Conservation (phyloP, 208 protist genomes). For the Crithidia mellificae region DNA sequence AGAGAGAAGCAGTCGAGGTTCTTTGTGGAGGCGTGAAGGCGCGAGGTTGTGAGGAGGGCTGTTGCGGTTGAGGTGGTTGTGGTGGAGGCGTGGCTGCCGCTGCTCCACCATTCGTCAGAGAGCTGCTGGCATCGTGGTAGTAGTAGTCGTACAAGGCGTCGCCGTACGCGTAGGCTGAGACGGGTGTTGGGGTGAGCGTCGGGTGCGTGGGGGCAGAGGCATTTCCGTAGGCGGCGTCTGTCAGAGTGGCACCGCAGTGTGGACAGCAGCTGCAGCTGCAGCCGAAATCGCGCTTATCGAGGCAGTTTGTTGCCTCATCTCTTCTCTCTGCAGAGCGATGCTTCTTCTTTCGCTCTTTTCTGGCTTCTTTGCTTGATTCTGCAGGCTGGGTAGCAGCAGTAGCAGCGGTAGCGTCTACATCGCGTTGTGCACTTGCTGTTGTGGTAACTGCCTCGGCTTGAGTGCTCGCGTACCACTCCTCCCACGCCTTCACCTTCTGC, state of each 20-base stretch:
- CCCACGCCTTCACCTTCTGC: slow-evolving; percentile 63
- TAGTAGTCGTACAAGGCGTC: slow-evolving; percentile 8
- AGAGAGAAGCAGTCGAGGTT: too few relatives aligned
- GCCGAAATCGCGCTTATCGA: too few relatives aligned
- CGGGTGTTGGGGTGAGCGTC: neutral
- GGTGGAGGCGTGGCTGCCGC: neutral
- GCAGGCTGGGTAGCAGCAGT: neutral
- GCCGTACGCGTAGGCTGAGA: slow-evolving; percentile 4
- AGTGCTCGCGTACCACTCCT: slow-evolving; percentile 51
- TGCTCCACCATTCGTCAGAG: neutral
- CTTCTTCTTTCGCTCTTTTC: neutral
- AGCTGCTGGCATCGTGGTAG: neutral
- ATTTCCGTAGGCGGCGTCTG: neutral
- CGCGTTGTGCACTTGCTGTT: neutral
- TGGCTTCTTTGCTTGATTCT: neutral
- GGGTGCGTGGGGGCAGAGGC: neutral
- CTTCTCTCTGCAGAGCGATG: neutral
- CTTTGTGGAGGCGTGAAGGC: too few relatives aligned
- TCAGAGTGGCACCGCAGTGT: neutral
- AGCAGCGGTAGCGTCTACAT: neutral
- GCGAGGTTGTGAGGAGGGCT: too few relatives aligned
- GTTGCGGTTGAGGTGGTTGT: too few relatives aligned
- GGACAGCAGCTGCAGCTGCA: slow-evolving; percentile 3
- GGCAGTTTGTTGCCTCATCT: too few relatives aligned
- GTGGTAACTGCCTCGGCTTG: neutral